Evolutionary conservation across 805 yeast species (phyloP).

Genomic region (Kluyveromyces dobzhanskii): DNA sequence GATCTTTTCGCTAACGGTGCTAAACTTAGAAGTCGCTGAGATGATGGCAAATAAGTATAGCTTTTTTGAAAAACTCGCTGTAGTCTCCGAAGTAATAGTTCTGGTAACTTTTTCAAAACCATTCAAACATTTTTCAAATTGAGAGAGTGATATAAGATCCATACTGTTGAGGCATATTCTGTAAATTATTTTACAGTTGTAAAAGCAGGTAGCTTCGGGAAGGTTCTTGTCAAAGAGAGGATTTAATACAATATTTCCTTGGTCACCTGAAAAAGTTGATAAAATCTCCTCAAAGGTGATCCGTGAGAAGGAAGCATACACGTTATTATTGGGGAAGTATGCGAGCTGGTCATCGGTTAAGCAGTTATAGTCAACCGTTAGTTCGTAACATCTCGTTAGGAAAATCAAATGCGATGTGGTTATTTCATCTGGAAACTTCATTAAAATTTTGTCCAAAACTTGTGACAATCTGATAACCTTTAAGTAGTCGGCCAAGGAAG

Average conservation of each 20-base stretch:
- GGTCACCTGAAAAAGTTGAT: neutral
- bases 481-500: conserved; percentile 3
- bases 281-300: neutral
- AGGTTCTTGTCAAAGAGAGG: neutral
- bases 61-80: neutral
- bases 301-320: conserved; percentile 6
- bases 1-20: conserved; percentile 29
- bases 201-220: conserved; percentile 17
- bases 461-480: conserved; percentile 13
- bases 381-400: conserved; percentile 30
- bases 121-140: conserved; percentile 15
- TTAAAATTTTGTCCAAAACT: conserved; percentile 19
- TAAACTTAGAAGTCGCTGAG: conserved; percentile 29
- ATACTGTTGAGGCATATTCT: conserved; percentile 24
- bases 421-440: conserved; percentile 8
- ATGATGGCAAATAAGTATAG: conserved; percentile 24
- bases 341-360: neutral
- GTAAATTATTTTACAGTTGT: conserved; percentile 31
- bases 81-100: neutral
- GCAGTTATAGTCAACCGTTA: conserved; percentile 33
- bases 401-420: conserved; percentile 14
- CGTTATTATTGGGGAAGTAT: conserved; percentile 7
- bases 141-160: conserved; percentile 21
- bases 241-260: neutral
- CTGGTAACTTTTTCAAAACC: neutral